Evolutionary conservation across 495 filamentous ascomycete genomes (phyloP), one percentile per base, ranked within the genome.

Genomic region (Lasiosphaeria ovina): DNA sequence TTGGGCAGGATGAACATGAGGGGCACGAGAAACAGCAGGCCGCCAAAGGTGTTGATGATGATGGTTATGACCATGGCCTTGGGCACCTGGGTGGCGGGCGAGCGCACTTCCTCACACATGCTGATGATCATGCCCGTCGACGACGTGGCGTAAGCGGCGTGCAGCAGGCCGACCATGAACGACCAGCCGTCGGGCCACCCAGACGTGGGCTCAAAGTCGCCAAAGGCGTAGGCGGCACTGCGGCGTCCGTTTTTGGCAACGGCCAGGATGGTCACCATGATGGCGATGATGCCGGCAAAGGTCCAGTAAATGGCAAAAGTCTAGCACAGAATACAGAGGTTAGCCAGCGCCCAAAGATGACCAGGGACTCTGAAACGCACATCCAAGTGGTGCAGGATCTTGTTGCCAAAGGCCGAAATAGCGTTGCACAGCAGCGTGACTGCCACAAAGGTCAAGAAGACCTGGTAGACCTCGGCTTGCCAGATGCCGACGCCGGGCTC

Each of bases 361-460:
- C 24, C 56, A 16, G 47, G 52, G 35, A 38, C 45, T 16, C 45
- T 35, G 45, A 58, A 44, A 67, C 76, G 58, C 68, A 80, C 77
- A 64, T 87, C 85, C 17, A 87, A 68, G n/a, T 79, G 72, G 0
- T 78, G 84, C 34, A 87, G 73, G 62, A 76, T 80, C 17, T 73
- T 73, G 65, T 87, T 87, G 35, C 81, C 80, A 33, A 85, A 77
- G 3, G 79, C 72, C 49, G 82, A 87, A 62, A 87, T 78, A 24
- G 76, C 51, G 34, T 85, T 78, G 57, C 79, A 84, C 11, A 79
- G 58, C 11, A 87, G 61, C 1, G 81, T 84, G 59, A 86, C 72
- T 24, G 71, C 84, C 60, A 86, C 72, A 65, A 87, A 87, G 52
- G 84, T 80, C 31, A 87, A 69, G 55, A 85, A 81, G 44, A 86